Evolutionary conservation across 164 flowering plant species (phyloP), one percentile per base, ranked within the genome.

Genomic region (Warburgia ugandensis): DNA sequence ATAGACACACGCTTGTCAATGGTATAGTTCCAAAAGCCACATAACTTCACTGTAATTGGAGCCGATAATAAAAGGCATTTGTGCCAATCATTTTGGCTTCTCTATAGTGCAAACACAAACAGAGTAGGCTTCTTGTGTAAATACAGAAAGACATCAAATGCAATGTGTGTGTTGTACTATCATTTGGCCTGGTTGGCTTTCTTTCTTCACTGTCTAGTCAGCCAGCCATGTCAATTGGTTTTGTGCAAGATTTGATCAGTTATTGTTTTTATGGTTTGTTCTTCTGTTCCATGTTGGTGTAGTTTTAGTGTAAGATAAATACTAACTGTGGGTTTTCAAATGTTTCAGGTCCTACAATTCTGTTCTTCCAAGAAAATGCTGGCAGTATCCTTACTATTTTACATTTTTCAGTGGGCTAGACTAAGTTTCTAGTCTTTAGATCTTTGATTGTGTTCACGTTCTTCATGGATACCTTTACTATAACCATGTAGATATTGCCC

Each of bases 301-400:
- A 42, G 46, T 19, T 42, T 27, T 27, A 26, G 25, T 26, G 5
- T 6, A 2, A 10, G 43, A 12, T 16, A 6, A 14, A 2, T 45
- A 2, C 6, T 45, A 45, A 55, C 37, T 7, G 29, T 51, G 10
- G 28, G 28, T 14, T 42, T 58, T 30, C 44, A 65, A 27, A 16
- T 63, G 40, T 61, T 84, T 72, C 95, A 94, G 99, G 99, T 59
- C 99, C 99, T 32, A 94, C 99, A n/a, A 68, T 94, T 29, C 64
- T 94, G 54, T 89, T 89, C 62, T 94, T 94, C 73, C 99, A 94
- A 68, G 99, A 94, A 73, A 94, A 94, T 77, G 99, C 99, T 60
- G 99, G 99, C 64, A 94, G 99, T 94, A 94, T 92, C 99, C 95
- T 83, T 27, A 26, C 51, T 16, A 28, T 45, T 9, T 25, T 53